Conservation (phyloP, 2,329 filamentous ascomycete genomes). For the Colletotrichum sansevieriae region DNA sequence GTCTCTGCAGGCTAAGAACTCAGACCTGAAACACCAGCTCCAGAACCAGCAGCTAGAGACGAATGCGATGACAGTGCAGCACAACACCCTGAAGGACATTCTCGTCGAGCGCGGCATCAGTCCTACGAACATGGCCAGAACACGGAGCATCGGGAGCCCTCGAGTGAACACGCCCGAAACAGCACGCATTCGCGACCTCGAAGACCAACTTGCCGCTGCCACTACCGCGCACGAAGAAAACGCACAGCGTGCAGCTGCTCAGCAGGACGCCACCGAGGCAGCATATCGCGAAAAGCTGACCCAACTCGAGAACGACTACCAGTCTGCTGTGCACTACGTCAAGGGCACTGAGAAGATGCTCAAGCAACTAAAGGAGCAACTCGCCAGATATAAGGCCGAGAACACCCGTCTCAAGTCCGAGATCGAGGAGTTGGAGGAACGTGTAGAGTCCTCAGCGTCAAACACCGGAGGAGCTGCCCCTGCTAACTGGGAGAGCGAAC, state of each 20-base stretch:
- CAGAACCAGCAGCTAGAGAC: constrained; percentile 90
- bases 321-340: constrained; percentile 97
- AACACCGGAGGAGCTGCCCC: constrained; percentile 55
- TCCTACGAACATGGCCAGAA: constrained; percentile 77
- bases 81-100: constrained; percentile 93
- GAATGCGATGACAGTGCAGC: constrained; percentile 93
- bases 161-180: constrained; percentile 85
- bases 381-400: constrained; percentile 90
- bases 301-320: constrained; percentile 96
- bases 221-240: constrained; percentile 88
- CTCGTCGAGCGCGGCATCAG: constrained; percentile 90
- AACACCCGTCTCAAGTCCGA: constrained; percentile 87
- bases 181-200: constrained; percentile 83
- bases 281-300: constrained; percentile 93
- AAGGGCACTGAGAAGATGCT: constrained; percentile 99
- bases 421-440: constrained; percentile 76
- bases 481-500: constrained; percentile 81
- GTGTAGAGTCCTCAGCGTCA: constrained; percentile 53
- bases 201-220: constrained; percentile 85
- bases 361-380: constrained; percentile 96
- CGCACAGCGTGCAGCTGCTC: constrained; percentile 80
- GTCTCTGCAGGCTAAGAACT: constrained; percentile 81
- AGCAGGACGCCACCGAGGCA: constrained; percentile 88
- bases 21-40: constrained; percentile 84
- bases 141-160: constrained; percentile 79